phyloP scores from a whole-genome alignment of 805 yeast genomes.

The Zygosaccharomyces gambellarensis region DNA sequence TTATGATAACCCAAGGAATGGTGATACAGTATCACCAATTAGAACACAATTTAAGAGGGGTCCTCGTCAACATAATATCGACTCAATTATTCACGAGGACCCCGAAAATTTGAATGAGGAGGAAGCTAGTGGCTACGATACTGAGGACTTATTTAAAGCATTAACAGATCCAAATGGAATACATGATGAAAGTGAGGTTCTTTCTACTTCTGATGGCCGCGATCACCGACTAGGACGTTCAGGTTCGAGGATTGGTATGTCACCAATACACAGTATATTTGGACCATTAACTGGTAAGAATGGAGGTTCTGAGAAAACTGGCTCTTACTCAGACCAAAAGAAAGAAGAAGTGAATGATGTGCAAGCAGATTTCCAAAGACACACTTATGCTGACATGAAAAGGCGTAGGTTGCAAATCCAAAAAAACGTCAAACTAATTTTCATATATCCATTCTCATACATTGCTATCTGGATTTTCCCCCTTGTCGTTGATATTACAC shows the following conservation, averaged over 20 bases:
- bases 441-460: conserved; percentile 81
- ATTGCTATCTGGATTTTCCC: conserved; percentile 81
- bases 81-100: neutral
- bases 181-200: neutral
- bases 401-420: conserved; percentile 61
- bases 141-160: neutral
- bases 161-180: neutral
- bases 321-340: neutral
- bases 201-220: neutral
- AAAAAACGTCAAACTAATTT: conserved; percentile 72
- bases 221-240: neutral
- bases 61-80: neutral
- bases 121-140: neutral
- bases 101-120: neutral
- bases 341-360: conserved; percentile 13
- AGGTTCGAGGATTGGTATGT: neutral
- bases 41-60: neutral
- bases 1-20: neutral
- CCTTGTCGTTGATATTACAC: conserved; percentile 58
- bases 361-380: conserved; percentile 46
- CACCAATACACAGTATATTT: conserved; percentile 1
- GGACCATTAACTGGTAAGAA: neutral
- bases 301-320: neutral
- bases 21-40: neutral
- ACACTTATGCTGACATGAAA: conserved; percentile 57